Evolutionary conservation across 139 green algal genomes (phyloP).

Genomic region (Deuterostichococcus epilithicus): DNA sequence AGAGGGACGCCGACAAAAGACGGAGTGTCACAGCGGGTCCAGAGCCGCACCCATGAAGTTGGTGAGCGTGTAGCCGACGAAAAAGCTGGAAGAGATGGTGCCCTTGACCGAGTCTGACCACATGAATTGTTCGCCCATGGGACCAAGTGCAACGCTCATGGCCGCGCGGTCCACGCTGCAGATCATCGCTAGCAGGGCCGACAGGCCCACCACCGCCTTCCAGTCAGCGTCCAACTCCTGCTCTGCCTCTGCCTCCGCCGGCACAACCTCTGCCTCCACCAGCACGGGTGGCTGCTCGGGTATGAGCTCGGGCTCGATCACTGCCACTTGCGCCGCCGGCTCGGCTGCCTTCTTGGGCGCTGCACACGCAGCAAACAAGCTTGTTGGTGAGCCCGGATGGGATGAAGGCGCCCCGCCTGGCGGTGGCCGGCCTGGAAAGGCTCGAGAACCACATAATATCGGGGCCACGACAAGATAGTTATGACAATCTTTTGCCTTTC

Average conservation of each 20-base stretch:
- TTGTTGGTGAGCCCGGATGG: too few species aligned
- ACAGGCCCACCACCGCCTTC: slow-evolving; percentile 32
- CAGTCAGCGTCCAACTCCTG: not conserved
- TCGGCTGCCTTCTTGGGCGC: too few species aligned
- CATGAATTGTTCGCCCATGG: slow-evolving; percentile 59
- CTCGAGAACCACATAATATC: too few species aligned
- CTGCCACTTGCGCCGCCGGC: not conserved
- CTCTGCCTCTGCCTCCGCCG: not conserved
- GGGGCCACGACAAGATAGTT: too few species aligned
- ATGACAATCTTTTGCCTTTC: too few species aligned
- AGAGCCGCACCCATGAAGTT: slow-evolving; percentile 36
- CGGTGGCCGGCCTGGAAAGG: too few species aligned
- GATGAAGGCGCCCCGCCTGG: too few species aligned
- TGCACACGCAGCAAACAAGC: too few species aligned
- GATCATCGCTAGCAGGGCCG: slow-evolving; percentile 43
- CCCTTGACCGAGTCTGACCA: slow-evolving; percentile 41
- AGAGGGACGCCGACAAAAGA: not conserved
- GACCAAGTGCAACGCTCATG: slow-evolving; percentile 72
- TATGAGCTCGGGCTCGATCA: not conserved
- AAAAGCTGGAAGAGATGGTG: slow-evolving; percentile 6
- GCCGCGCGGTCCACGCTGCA: slow-evolving; percentile 67
- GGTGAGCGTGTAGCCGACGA: slow-evolving; percentile 62
- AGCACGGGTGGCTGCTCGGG: not conserved
- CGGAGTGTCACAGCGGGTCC: too few species aligned
- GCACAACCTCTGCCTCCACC: not conserved